Evolutionary conservation across 768 basidiomycete genomes (phyloP).

Genomic region (Lentinula sp.): DNA sequence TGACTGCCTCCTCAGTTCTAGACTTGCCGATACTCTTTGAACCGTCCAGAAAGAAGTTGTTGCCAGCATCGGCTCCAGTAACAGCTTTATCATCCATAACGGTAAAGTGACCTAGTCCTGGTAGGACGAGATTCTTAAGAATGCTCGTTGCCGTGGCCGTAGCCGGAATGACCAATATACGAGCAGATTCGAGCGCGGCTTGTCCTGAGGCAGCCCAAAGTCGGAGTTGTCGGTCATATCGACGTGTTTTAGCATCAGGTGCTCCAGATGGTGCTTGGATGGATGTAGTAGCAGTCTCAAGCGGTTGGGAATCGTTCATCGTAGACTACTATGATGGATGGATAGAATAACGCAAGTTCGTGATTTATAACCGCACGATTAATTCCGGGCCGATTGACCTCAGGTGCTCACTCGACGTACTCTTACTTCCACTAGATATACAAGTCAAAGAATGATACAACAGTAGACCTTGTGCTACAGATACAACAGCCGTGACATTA

Average conservation of each 20-base stretch:
- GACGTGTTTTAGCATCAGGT: slow-evolving; percentile 82
- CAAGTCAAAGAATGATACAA: too few species aligned
- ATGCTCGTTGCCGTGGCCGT: slow-evolving; percentile 84
- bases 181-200: slow-evolving; percentile 50
- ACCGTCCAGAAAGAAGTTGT: slow-evolving; percentile 93
- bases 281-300: slow-evolving; percentile 37
- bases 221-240: slow-evolving; percentile 96
- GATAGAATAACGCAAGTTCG: too few species aligned
- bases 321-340: not conserved
- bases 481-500: too few species aligned
- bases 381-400: too few species aligned
- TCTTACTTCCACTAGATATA: too few species aligned
- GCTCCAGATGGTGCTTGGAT: slow-evolving; percentile 35
- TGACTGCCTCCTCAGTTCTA: slow-evolving; percentile 75
- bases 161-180: slow-evolving; percentile 74
- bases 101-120: slow-evolving; percentile 94
- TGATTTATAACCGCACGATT: too few species aligned
- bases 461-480: too few species aligned
- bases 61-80: slow-evolving; percentile 75
- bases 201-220: slow-evolving; percentile 23
- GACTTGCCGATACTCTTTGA: slow-evolving; percentile 70
- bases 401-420: too few species aligned
- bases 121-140: slow-evolving; percentile 95
- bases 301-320: slow-evolving; percentile 37
- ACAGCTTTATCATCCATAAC: slow-evolving; percentile 67